Evolutionary conservation across 768 basidiomycete genomes (phyloP).

Genomic region (Lentinula sp.): DNA sequence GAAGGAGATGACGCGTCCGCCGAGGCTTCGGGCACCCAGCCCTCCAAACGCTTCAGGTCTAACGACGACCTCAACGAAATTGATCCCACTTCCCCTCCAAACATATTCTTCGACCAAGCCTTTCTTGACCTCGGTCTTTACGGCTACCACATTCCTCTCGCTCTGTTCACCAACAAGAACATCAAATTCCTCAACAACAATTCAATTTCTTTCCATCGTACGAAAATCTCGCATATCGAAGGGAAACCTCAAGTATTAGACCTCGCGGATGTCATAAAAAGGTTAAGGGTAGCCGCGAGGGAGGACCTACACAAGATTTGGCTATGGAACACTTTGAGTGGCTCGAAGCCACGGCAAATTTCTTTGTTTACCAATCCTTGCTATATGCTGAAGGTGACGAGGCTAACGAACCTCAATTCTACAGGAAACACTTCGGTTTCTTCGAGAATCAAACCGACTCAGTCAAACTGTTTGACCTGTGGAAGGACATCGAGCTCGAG

Average conservation of each 20-base stretch:
- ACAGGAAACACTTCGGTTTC: background rate
- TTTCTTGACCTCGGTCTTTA: background rate
- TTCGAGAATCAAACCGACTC: background rate
- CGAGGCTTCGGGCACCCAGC: background rate
- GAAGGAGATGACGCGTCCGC: background rate
- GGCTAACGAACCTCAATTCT: background rate
- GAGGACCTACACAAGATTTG: background rate
- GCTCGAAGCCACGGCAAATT: background rate
- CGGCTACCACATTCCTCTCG: background rate
- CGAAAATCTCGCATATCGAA: background rate
- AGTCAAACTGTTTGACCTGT: background rate
- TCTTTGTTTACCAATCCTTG: background rate
- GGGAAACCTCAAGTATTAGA: background rate
- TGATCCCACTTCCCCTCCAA: background rate
- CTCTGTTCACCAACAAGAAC: background rate
- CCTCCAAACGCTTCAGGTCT: background rate
- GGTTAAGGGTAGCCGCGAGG: background rate
- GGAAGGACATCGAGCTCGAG: background rate
- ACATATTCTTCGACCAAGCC: background rate
- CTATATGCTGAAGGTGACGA: background rate
- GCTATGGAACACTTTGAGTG: background rate
- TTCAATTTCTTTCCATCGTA: background rate
- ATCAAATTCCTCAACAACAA: background rate
- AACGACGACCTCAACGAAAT: background rate
- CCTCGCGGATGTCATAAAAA: background rate